Evolutionary conservation across 306 rosid genomes (phyloP), one percentile per base, ranked within the genome.

Genomic region (Aeschynomene evenia): DNA sequence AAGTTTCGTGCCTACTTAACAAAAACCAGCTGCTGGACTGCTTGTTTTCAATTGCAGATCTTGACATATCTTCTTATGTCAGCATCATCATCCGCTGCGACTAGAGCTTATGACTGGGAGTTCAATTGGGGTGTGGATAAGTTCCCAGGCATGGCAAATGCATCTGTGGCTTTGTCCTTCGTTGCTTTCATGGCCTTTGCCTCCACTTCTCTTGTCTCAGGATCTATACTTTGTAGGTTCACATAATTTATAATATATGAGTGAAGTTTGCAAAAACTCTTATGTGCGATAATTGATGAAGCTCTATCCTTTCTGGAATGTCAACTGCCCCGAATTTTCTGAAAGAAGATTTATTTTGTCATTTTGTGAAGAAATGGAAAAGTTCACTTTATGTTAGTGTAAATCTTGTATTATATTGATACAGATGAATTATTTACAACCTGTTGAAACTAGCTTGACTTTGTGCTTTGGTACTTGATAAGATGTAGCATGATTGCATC

Each of bases 71-170:
- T 93, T 82, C 84, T 90, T 29, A 79, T 93, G 72, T 93, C 97
- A 2, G 87, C 96, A 63, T 85, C 96, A 24, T 93, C 96, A 22
- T 88, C 98, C 0, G 94, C 98, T 20, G 96, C 96, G 5, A 90
- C 91, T 24, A 77, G 96, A 77, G 80, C 89, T 10, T 83, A 85
- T 67, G 94, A 90, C 39, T 93, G 98, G 97, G 81, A 80, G 50
- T 84, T 89, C 26, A 88, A 90, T 57, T 88, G 98, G 97, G 98
- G 98, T 9, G 39, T 58, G 56, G 98, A 90, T 78, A 84, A 79
- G 82, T 93, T 93, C 70, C 90, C 97, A 0, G 79, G 77, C 15
- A 83, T 90, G 94, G 98, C 90, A 2, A 76, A 63, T 53, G 86
- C 84, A 9, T 83, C 97, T 0, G 89, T 88, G 63, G 96, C 74